Base-by-base conservation (phyloP, 768 basidiomycete genomes). In the Collybiopsis luxurians region DNA sequence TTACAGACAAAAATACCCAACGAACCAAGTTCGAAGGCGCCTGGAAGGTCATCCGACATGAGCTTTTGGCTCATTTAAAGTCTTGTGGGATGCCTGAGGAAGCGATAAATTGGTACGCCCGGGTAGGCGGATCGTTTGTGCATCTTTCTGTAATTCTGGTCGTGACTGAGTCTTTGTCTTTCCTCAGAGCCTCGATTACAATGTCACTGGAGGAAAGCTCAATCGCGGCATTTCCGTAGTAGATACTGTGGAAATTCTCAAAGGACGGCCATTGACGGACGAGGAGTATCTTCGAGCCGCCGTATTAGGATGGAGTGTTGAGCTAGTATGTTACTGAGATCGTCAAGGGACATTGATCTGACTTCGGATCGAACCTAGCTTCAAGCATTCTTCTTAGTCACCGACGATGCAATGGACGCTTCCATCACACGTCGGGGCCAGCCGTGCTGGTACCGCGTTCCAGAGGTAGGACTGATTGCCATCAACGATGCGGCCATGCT, bases 401-500 rank as follows among this genome's bases (percentile, higher is more conserved):
- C 92, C 4, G 93, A 99, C 72, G 96, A 98, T 72, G 95, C 98
- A 66, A 99, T 99, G 97, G 96, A 99, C 68, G 70, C 81, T 19
- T 92, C 90, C 47, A 88, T 98, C 63, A 98, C 96, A 10, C 89
- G 96, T 23, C 88, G 96, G 9, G 87, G 89, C 3, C 95, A 97
- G 71, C 90, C 95, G 1, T 99, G 96, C 75, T 99, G 92, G 92
- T 98, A 96, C 76, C 82, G 78, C 58, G 63, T 75, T 23, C 75
- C 75, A 2, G 63, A 70, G 11, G 85, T 96, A 59, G 86, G 86
- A 44, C 85, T 86, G 73, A 85, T 97, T 60, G 95, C 96, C 4
- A 89, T 98, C 76, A 98, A 98, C 77, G 96, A 98, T 69, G 77
- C 92, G 1, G 94, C 97, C 81, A 92, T 98, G 90, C 87, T 98